These are phyloP conservation scores for Pyrenula massariospora DNA, from an alignment of 495 filamentous ascomycete genomes.

Conservation along the genomic window DNA sequence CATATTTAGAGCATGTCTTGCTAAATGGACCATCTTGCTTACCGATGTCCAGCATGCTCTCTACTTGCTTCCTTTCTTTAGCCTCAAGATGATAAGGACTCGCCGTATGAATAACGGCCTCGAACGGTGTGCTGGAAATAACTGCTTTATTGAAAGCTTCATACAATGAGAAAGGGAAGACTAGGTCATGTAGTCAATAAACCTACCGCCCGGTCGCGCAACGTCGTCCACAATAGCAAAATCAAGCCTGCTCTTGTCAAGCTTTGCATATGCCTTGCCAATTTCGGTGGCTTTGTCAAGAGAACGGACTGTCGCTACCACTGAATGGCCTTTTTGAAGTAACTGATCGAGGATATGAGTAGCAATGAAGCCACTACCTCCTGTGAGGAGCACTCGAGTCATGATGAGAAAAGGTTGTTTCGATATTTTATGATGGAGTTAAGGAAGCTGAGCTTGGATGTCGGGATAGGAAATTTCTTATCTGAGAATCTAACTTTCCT, in stretches of 20 bases:
- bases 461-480: too few species aligned
- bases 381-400: slow-evolving; percentile 6
- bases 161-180: background rate
- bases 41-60: background rate
- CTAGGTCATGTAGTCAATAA: background rate
- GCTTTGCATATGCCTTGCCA: slow-evolving; percentile 41
- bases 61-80: slow-evolving; percentile 11
- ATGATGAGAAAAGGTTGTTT: background rate
- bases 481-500: too few species aligned
- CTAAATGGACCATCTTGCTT: background rate
- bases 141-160: slow-evolving; percentile 61
- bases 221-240: slow-evolving; percentile 69
- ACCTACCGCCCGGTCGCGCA: slow-evolving; percentile 21
- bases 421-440: too few species aligned
- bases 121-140: slow-evolving; percentile 48
- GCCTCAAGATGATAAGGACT: slow-evolving; percentile 54
- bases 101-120: slow-evolving; percentile 67
- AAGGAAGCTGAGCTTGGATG: too few species aligned
- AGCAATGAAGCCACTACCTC: slow-evolving; percentile 53
- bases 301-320: slow-evolving; percentile 69
- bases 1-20: background rate
- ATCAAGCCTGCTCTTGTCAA: slow-evolving; percentile 43
- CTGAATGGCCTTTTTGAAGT: slow-evolving; percentile 47
- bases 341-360: slow-evolving; percentile 63
- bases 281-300: slow-evolving; percentile 60